These are phyloP conservation scores for Helianthus tuberosus DNA, from an alignment of 129 eudicot species.

Conservation along the genomic window DNA sequence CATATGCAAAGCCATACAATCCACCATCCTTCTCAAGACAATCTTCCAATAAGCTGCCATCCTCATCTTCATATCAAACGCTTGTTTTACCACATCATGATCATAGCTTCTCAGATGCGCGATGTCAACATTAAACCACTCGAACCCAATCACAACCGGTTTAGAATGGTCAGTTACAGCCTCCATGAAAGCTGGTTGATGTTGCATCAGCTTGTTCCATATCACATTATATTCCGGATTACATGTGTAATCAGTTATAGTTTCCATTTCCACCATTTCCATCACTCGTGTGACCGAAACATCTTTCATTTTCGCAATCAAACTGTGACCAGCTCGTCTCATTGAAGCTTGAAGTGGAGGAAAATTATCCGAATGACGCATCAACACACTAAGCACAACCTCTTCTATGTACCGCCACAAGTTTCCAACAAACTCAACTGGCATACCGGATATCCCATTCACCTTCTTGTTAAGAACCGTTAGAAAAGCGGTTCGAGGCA, in stretches of 20 bases:
- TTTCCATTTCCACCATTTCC: conserved; percentile 53
- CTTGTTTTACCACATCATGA: conserved; percentile 22
- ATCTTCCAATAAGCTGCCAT: conserved; percentile 44
- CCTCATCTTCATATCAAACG: conserved; percentile 46
- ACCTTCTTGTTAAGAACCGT: conserved; percentile 36
- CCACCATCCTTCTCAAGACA: conserved; percentile 48
- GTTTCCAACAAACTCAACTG: conserved; percentile 36
- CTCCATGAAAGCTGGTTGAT: conserved; percentile 22
- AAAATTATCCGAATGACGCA: conserved; percentile 37
- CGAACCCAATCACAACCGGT: conserved; percentile 7
- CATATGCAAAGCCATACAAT: conserved; percentile 49
- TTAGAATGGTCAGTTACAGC: neutral
- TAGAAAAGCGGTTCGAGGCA: conserved; percentile 42
- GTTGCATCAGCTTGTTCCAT: conserved; percentile 40
- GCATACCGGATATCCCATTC: conserved; percentile 20
- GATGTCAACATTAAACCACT: conserved; percentile 28
- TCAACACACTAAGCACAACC: conserved; percentile 36
- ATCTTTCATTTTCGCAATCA: conserved; percentile 39
- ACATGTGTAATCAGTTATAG: conserved; percentile 44
- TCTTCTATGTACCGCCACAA: conserved; percentile 46
- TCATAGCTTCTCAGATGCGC: conserved; percentile 29
- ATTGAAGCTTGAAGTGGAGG: conserved; percentile 40
- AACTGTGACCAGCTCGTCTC: conserved; percentile 38
- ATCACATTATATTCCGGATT: conserved; percentile 39
- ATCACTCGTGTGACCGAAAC: conserved; percentile 27